Percentiles rank a stretch among this genome's conserved stretches.
Evolutionary conservation across 495 filamentous ascomycete genomes (phyloP).

Genomic region (Stereocaulon alpinum): DNA sequence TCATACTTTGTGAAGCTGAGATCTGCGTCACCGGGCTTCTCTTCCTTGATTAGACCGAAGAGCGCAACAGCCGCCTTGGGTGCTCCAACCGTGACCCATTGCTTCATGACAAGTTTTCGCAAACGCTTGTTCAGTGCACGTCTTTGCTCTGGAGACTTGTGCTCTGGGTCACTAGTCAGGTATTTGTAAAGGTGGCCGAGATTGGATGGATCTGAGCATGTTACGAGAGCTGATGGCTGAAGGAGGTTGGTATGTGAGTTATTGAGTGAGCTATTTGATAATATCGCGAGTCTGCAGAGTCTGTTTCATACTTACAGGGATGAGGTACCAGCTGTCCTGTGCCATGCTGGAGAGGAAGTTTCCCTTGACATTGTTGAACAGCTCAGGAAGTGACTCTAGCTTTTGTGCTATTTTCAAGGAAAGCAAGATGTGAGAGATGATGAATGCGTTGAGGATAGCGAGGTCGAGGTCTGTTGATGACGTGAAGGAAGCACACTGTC

Average conservation of each 20-base stretch:
- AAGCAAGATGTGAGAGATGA: too few relatives aligned
- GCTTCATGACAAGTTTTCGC: neutral
- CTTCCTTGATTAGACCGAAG: constrained; percentile 3
- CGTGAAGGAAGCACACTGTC: too few relatives aligned
- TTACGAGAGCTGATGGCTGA: neutral
- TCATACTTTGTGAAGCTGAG: constrained; percentile 1
- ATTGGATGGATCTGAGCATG: neutral
- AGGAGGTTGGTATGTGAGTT: neutral
- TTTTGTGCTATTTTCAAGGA: neutral
- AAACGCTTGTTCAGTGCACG: neutral
- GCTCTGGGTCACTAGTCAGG: neutral
- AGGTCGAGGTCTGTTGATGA: too few relatives aligned
- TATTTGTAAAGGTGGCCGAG: neutral
- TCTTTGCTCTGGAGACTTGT: neutral
- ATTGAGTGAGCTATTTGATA: neutral
- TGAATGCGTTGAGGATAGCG: too few relatives aligned
- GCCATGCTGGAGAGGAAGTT: neutral
- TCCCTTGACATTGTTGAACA: neutral
- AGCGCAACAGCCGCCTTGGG: neutral
- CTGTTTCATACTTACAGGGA: neutral
- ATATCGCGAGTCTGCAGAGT: too few relatives aligned
- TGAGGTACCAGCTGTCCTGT: neutral
- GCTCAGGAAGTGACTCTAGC: neutral
- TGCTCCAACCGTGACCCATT: neutral
- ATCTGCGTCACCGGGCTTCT: neutral